Base-by-base conservation (phyloP, 371 early-diverging fungal genomes). In the Mucor lusitanicus region DNA sequence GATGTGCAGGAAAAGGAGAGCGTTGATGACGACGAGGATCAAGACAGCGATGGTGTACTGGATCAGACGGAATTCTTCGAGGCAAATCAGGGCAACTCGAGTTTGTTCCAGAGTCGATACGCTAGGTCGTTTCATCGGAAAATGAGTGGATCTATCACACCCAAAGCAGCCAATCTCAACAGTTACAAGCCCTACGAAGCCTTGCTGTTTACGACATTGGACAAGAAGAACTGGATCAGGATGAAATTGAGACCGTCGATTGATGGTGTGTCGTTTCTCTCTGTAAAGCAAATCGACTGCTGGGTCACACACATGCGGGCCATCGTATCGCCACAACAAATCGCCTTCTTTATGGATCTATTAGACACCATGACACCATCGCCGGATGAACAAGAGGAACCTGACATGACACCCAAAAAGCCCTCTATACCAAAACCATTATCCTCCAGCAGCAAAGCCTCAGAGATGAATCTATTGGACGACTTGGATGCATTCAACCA, bases 171-270 rank as follows among this genome's bases (percentile, higher is more conserved):
- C 13, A 39, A 39, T 6, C 11, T 9, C 15, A 57, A 30, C 19
- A 64, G 0, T 12, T 67, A 32, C 32, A 66, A 65, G 21, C 71
- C 78, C 0, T 84, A 84, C 55, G 77, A 81, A 59, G 75, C 81
- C 1, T 65, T 84, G 3, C 32, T 84, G 12, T 72, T 84, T 30
- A 76, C 81, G 2, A 78, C 78, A 1, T 25, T 84, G 55, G 75
- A 76, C 39, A 72, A 78, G 42, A 72, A 74, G 7, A 80, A 76
- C 21, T 78, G 75, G 75, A 42, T 84, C 1, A 67, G 80, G 3
- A 32, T 84, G 15, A 77, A 75, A 30, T 28, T 80, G 35, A 68
- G 77, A 3, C 74, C 82, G 12, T 73, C 77, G 1, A 54, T 73
- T 27, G 68, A 72, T 19, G 33, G 48, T 0, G 33, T 15, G 0